Percentiles rank a stretch among this genome's conserved stretches.
Conservation (phyloP, 2,329 filamentous ascomycete genomes). For the Phaeomoniella chlamydospora region DNA sequence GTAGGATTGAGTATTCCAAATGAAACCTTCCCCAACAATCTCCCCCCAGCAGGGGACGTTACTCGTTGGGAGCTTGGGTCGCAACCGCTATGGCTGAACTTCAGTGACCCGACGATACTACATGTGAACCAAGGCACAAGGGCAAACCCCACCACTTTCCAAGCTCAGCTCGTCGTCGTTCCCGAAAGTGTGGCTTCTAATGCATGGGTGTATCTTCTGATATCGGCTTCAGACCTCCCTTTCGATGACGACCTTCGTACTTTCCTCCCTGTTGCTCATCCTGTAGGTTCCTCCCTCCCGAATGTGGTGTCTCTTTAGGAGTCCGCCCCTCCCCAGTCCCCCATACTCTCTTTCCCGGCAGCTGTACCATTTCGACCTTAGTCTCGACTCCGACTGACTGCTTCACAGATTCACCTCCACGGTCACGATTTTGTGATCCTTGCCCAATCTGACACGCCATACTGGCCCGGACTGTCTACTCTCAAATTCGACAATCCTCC, state of each 20-base stretch:
- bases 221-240: background rate
- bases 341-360: too few relatives aligned
- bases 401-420: constrained; percentile 18
- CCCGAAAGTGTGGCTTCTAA: background rate
- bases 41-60: background rate
- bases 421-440: constrained; percentile 13
- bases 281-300: too few relatives aligned
- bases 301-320: too few relatives aligned
- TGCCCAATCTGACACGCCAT: constrained; percentile 5
- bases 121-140: background rate
- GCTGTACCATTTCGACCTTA: too few relatives aligned
- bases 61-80: background rate
- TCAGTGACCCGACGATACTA: background rate
- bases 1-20: background rate
- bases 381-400: too few relatives aligned
- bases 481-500: constrained; percentile 17
- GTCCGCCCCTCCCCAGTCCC: too few relatives aligned
- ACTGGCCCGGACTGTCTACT: constrained; percentile 8
- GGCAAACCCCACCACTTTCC: background rate
- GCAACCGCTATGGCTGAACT: background rate
- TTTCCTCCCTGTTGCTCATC: background rate
- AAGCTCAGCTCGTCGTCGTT: background rate
- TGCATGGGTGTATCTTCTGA: background rate
- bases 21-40: background rate
- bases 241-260: background rate